Evolutionary conservation across 2,329 filamentous ascomycete species (phyloP), one percentile per base, ranked within the genome.

Genomic region (Paecilomyces sp.): DNA sequence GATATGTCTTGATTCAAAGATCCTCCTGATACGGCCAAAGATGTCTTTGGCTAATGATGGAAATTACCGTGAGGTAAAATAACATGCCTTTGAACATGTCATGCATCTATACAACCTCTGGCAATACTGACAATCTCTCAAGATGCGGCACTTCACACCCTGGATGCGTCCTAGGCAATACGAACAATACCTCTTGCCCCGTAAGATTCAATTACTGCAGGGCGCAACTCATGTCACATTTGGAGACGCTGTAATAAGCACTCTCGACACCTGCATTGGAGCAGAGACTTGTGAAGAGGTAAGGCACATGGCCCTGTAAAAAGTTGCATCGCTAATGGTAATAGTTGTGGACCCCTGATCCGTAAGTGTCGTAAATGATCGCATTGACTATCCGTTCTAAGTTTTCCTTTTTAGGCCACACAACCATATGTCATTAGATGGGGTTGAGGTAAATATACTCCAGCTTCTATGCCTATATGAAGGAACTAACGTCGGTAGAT

Each of bases 361-460:
- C 36, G 36, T 47, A 18, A 47, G 36, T 47, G 36, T 15, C 15
- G n/a, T 47, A 15, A n/a, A 8, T 47, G n/a, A 9, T 9, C 36
- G 15, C 36, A 28, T 18, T 18, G 6, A 18, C n/a, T 47, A 18
- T 56, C 76, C 25, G 3, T 12, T 57, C n/a, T 50, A 57, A 50
- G 30, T n/a, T 30, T 33, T 41, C 9, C 30, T 51, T 36, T 18
- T 11, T 47, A 24, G 53, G 28, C 83, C 85, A 1, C 82, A 85
- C 61, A 81, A 80, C 22, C 72, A 78, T 24, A 85, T 85, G 79
- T 81, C 82, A 13, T 76, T 91, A 1, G 83, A 89, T 63, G 90
- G 89, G 1, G 83, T 85, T 8, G 89, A 90, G 67, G 85, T 90
- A 58, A 82, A 89, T 62, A 84, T 84, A 6, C 92, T 92, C 72